Evolutionary conservation across 2,329 filamentous ascomycete species (phyloP), one percentile per base, ranked within the genome.

Genomic region (Amylocarpus encephaloides): DNA sequence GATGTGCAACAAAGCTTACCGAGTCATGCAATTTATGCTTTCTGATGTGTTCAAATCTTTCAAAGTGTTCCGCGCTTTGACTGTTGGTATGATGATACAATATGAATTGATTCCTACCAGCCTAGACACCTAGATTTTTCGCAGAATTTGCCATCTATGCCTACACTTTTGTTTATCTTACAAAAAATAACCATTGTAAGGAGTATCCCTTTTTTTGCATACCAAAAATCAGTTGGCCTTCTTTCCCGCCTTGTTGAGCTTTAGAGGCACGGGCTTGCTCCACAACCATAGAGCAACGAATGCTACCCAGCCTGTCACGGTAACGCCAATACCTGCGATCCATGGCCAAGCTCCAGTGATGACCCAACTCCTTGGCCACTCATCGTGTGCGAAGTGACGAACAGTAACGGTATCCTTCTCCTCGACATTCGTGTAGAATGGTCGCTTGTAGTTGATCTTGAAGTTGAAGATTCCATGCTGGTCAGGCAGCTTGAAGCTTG

Each of bases 391-490:
- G 71, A 95, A 93, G 74, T 98, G 93, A 42, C 93, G 82, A 30
- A 98, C 89, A 1, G 91, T 95, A 47, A 97, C 91, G 18, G 92
- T 93, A 61, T 84, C 80, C 81, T 97, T 97, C 75, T 96, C 90
- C 66, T 96, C 91, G 47, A 98, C 68, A 67, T 83, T 86, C 63
- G 83, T 93, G 60, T 95, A 72, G 76, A 96, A 95, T 1, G 92
- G 90, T 6, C 93, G 83, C 76, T 95, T 95, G 78, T 97, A 96
- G 77, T 96, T 95, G 70, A 97, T 79, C 66, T 85, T 82, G 79
- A 98, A 97, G 73, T 95, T 95, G 79, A 97, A 98, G 71, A 98
- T 96, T 66, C 93, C 93, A 73, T 98, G 93, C 71, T 98, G 93
- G 68, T 98, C 93, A 4, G 93, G 93, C 3, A 92, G 79, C 57